Conservation (phyloP, 352 stramenopile genomes). For the Phytopythium sindhum region DNA sequence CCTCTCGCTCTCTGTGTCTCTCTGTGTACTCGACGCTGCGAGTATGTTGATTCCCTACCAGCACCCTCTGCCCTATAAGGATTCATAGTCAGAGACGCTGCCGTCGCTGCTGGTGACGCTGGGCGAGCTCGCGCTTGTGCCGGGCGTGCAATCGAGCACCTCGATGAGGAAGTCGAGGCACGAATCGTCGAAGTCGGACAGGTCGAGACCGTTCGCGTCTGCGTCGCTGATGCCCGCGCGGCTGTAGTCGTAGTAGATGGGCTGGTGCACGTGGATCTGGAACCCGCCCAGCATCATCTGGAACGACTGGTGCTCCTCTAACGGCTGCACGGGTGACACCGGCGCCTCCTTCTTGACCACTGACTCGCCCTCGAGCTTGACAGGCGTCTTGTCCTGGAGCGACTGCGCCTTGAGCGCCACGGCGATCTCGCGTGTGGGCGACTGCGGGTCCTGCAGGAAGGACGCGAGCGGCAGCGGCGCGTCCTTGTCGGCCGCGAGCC, state of each 20-base stretch:
- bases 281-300: conserved; percentile 7
- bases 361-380: not conserved
- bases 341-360: conserved; percentile 2
- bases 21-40: conserved; percentile 1
- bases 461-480: conserved; percentile 17
- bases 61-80: not conserved
- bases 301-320: conserved; percentile 13
- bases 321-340: not conserved
- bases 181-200: conserved; percentile 37
- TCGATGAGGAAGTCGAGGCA: conserved; percentile 43
- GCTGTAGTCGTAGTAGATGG: not conserved
- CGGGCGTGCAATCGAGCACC: conserved; percentile 15
- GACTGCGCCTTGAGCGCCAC: conserved; percentile 12
- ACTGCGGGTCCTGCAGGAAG: conserved; percentile 20
- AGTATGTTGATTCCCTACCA: not conserved
- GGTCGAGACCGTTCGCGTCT: conserved; percentile 18
- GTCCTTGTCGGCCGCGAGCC: conserved; percentile 24
- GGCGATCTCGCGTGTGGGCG: conserved; percentile 21
- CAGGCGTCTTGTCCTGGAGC: not conserved
- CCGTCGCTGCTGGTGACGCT: conserved; percentile 9
- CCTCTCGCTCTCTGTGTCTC: not conserved
- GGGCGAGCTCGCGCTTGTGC: not conserved
- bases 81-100: conserved; percentile 14
- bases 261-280: conserved; percentile 6
- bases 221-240: conserved; percentile 4